Evolutionary conservation across 768 basidiomycete species (phyloP).

Genomic region (Lepiota venenata): DNA sequence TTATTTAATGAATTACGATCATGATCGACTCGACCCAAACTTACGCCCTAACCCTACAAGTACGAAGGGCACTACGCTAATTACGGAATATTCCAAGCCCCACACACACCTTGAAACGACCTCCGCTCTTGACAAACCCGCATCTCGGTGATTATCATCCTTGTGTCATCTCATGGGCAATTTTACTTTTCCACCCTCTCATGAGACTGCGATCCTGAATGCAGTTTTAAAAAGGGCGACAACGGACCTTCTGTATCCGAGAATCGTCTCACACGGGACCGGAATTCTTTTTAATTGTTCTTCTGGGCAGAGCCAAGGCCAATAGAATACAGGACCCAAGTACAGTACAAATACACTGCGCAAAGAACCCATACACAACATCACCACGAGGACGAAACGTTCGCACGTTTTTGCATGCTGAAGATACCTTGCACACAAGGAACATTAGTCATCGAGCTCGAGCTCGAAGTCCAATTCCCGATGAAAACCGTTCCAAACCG

Average conservation of each 20-base stretch:
- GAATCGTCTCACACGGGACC: neutral
- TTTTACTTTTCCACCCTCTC: neutral
- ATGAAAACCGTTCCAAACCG: constrained; percentile 45
- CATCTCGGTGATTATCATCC: neutral
- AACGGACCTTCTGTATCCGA: neutral
- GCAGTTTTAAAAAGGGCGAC: neutral
- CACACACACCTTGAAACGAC: neutral
- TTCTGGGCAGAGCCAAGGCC: neutral
- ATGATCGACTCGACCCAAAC: constrained; percentile 2
- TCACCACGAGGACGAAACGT: constrained; percentile 22
- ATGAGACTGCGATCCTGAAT: neutral
- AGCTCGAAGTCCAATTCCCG: constrained; percentile 42
- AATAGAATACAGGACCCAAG: neutral
- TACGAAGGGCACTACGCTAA: neutral
- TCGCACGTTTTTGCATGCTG: constrained; percentile 40
- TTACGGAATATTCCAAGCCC: neutral
- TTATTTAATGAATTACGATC: neutral
- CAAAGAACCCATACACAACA: neutral
- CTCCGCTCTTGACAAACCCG: neutral
- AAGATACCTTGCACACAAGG: constrained; percentile 50
- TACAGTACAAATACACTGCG: neutral
- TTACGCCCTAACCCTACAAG: neutral
- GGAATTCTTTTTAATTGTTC: neutral
- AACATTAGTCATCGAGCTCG: constrained; percentile 2
- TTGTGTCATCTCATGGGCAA: neutral